Conservation (phyloP, 2,329 filamentous ascomycete genomes). For the Escovopsis sp. region DNA sequence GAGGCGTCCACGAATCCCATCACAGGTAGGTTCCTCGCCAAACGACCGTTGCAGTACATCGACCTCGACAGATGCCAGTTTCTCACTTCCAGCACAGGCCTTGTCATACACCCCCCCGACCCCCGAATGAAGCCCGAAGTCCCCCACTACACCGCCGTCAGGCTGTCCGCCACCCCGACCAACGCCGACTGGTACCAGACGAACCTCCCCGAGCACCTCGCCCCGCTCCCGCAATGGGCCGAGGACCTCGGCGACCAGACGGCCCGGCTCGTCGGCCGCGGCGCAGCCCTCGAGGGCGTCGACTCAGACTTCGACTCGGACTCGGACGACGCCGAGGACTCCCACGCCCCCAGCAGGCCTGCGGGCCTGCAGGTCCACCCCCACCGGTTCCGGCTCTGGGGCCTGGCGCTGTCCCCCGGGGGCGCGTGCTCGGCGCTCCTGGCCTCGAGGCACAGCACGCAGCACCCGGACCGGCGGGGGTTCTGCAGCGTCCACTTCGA, state of each 20-base stretch:
- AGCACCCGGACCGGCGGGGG: conserved; percentile 30
- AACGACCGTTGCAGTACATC: too few relatives aligned
- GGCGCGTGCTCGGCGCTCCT: conserved; percentile 37
- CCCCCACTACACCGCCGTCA: conserved; percentile 37
- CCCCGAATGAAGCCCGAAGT: conserved; percentile 12
- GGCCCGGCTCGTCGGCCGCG: conserved; percentile 28
- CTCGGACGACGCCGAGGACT: conserved; percentile 8
- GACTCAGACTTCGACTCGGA: conserved; percentile 15
- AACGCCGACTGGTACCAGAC: conserved; percentile 40
- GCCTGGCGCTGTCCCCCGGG: conserved; percentile 35
- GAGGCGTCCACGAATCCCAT: conserved; percentile 19
- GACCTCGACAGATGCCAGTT: too few relatives aligned
- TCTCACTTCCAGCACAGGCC: conserved; percentile 18
- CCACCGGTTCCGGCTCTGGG: conserved; percentile 38
- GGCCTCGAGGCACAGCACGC: conserved; percentile 32
- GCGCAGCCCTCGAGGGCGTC: conserved; percentile 26
- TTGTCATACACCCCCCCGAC: conserved; percentile 27
- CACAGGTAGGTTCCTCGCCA: conserved; percentile 5
- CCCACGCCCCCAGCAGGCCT: conserved; percentile 1
- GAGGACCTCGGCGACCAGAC: conserved; percentile 29
- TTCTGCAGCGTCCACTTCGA: conserved; percentile 24
- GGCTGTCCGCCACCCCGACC: conserved; percentile 35
- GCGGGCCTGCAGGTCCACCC: conserved; percentile 29
- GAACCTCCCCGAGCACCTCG: conserved; percentile 22
- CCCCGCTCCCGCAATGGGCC: conserved; percentile 29